Evolutionary conservation across 2,329 filamentous ascomycete genomes (phyloP).

Genomic region (Colletotrichum somersetense): DNA sequence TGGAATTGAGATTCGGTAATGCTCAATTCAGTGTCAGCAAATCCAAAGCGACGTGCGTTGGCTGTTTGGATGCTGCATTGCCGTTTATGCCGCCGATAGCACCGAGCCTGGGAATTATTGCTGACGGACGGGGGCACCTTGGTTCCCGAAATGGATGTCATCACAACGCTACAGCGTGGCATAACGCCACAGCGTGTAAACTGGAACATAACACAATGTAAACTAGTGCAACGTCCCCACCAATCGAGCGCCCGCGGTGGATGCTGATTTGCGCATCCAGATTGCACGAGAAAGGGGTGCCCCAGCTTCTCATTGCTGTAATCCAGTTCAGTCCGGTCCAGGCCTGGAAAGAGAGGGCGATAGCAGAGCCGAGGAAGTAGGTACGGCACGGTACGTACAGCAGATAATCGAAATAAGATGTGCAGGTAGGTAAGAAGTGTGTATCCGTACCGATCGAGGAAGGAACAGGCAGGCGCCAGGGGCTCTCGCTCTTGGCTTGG

Average conservation of each 20-base stretch:
- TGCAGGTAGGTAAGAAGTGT: neutral
- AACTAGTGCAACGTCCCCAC: neutral
- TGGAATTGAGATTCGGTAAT: conserved; percentile 9
- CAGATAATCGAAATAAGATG: too few relatives aligned
- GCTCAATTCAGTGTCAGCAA: neutral
- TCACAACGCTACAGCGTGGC: conserved; percentile 36
- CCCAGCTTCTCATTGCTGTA: conserved; percentile 11
- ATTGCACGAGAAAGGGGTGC: conserved; percentile 36
- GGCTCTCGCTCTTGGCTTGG: conserved; percentile 12
- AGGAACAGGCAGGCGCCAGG: neutral
- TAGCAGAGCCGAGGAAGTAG: too few relatives aligned
- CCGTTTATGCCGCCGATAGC: conserved; percentile 9
- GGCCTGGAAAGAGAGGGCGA: too few relatives aligned
- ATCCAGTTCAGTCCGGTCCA: neutral
- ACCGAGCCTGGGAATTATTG: neutral
- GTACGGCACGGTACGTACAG: too few relatives aligned
- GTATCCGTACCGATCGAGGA: too few relatives aligned
- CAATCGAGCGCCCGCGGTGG: conserved; percentile 8
- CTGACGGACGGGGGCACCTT: conserved; percentile 14
- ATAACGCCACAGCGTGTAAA: neutral
- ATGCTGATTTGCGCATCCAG: conserved; percentile 38
- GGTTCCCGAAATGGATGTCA: conserved; percentile 38
- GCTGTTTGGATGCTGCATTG: neutral
- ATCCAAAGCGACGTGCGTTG: neutral
- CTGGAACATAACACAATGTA: neutral